phyloP scores from a whole-genome alignment of 202 grass and related monocot species.

The Schoenoplectus tabernaemontani region DNA sequence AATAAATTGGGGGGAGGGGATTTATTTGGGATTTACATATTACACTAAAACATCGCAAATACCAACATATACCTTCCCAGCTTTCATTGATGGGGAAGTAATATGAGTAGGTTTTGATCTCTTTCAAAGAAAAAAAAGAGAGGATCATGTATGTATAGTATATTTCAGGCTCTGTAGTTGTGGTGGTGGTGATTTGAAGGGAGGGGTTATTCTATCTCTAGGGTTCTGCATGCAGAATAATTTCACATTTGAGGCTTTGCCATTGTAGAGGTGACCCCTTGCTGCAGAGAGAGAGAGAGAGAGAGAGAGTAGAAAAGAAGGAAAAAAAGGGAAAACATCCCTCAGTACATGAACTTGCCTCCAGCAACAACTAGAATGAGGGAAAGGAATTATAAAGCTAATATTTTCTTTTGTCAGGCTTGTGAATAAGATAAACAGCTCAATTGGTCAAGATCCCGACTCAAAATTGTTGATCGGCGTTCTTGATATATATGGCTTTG shows the following conservation, averaged over 20 bases:
- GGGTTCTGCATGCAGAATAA: background rate
- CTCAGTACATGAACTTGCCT: background rate
- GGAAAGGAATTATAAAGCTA: background rate
- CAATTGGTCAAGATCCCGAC: conserved; percentile 94
- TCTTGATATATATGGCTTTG: conserved; percentile 96
- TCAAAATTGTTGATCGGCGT: conserved; percentile 89
- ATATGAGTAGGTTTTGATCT: background rate
- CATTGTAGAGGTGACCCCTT: background rate
- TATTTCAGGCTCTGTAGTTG: background rate
- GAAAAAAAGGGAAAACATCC: background rate
- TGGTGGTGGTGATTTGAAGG: background rate
- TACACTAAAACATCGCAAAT: background rate
- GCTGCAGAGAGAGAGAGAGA: background rate
- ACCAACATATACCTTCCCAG: background rate
- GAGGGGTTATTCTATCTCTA: background rate
- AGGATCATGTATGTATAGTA: background rate
- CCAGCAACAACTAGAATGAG: background rate
- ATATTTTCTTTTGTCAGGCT: conserved; percentile 50
- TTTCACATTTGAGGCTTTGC: background rate
- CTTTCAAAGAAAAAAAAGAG: background rate
- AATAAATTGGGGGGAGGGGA: too few species aligned
- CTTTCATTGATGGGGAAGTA: background rate
- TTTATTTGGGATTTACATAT: too few species aligned
- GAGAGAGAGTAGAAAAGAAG: background rate
- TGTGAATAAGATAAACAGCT: conserved; percentile 88